phyloP scores from a whole-genome alignment of 169 alveolate genomes.

The Plasmodium adleri region DNA sequence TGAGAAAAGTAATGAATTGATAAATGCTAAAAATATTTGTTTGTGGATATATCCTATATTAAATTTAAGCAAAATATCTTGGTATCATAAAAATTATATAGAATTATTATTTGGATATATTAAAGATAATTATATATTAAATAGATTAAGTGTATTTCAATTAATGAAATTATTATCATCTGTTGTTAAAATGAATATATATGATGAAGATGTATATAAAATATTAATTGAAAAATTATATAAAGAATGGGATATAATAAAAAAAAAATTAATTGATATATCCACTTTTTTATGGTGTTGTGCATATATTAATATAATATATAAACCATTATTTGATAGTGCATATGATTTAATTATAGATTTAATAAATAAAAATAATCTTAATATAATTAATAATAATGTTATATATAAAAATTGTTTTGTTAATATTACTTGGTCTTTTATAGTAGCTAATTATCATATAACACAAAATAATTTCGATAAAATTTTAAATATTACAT shows the following conservation, averaged over 20 bases:
- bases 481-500: conserved; percentile 42
- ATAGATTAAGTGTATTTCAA: conserved; percentile 38
- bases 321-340: conserved; percentile 48
- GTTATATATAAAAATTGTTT: conserved; percentile 43
- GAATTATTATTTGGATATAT: conserved; percentile 6
- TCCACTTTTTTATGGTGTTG: conserved; percentile 68
- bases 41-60: conserved; percentile 42
- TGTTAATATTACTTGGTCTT: conserved; percentile 64
- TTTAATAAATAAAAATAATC: not conserved
- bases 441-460: conserved; percentile 62
- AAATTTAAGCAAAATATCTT: conserved; percentile 47
- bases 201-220: conserved; percentile 49
- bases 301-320: conserved; percentile 54
- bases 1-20: conserved; percentile 21
- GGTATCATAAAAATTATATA: conserved; percentile 58
- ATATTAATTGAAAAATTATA: conserved; percentile 32
- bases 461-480: conserved; percentile 14
- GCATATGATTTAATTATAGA: conserved; percentile 7
- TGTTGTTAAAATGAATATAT: conserved; percentile 62
- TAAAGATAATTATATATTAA: conserved; percentile 39
- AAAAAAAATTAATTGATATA: conserved; percentile 31
- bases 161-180: conserved; percentile 36
- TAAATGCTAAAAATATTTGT: conserved; percentile 64
- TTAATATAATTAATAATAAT: not conserved
- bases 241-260: conserved; percentile 56